Conservation (phyloP, 345 rosid species). For the Cardiospermum halicacabum region DNA sequence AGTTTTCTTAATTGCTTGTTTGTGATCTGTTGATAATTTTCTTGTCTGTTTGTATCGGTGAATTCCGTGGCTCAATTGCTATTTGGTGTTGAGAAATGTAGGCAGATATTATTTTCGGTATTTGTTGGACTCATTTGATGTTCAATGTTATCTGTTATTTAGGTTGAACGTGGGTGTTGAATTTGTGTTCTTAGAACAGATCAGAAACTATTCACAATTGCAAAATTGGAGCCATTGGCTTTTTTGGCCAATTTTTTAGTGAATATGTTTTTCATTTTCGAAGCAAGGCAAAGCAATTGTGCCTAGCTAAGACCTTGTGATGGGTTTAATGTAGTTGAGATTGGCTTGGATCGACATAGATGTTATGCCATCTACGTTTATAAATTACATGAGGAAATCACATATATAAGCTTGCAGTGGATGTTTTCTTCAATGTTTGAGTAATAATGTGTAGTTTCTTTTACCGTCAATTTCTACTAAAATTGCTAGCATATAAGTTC, state of each 20-base stretch:
- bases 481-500: too few species aligned
- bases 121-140: neutral
- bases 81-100: too few species aligned
- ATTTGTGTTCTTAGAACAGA: neutral
- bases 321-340: neutral
- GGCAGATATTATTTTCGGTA: too few species aligned
- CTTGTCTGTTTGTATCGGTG: too few species aligned
- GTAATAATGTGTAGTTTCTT: too few species aligned
- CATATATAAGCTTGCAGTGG: too few species aligned
- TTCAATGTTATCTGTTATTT: neutral
- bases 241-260: slow-evolving; percentile 2
- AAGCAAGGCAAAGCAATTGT: neutral
- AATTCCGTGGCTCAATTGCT: too few species aligned
- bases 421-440: too few species aligned
- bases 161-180: neutral
- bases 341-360: neutral
- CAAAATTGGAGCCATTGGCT: neutral
- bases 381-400: neutral
- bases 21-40: too few species aligned
- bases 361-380: neutral
- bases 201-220: neutral
- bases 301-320: neutral
- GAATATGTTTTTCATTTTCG: neutral
- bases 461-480: too few species aligned
- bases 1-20: too few species aligned